These are phyloP conservation scores for Arxiozyma heterogenica DNA, from an alignment of 1,139 yeast species.

Conservation along the genomic window DNA sequence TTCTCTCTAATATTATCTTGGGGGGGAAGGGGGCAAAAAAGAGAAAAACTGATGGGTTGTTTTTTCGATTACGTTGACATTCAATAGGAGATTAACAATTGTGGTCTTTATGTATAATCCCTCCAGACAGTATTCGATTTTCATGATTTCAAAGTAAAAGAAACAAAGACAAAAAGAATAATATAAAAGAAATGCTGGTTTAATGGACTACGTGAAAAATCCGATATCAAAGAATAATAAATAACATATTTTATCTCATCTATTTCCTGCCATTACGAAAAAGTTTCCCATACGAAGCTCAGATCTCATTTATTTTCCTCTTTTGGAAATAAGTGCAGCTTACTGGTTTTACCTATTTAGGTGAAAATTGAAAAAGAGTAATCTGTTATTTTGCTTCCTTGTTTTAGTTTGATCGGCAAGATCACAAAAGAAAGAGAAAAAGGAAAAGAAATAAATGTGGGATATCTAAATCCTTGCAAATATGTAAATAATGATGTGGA, in stretches of 20 bases:
- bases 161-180: not conserved
- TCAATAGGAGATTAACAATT: not conserved
- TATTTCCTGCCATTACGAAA: not conserved
- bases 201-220: not conserved
- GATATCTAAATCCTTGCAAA: no score
- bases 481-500: not conserved
- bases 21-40: no score
- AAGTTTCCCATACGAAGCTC: not conserved
- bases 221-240: not conserved
- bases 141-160: not conserved
- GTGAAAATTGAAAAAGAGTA: not conserved
- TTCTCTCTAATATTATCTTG: no score
- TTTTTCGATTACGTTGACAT: not conserved
- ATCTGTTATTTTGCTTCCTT: no score
- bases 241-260: no score
- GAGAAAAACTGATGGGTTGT: not conserved
- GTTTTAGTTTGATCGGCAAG: no score
- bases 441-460: no score
- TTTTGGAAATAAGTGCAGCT: not conserved
- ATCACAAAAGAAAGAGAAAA: not conserved
- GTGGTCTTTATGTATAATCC: not conserved
- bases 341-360: not conserved
- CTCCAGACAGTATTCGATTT: not conserved
- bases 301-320: not conserved
- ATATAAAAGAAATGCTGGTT: no score